Evolutionary conservation across 306 rosid genomes (phyloP).

Genomic region (Glycine latifolia): DNA sequence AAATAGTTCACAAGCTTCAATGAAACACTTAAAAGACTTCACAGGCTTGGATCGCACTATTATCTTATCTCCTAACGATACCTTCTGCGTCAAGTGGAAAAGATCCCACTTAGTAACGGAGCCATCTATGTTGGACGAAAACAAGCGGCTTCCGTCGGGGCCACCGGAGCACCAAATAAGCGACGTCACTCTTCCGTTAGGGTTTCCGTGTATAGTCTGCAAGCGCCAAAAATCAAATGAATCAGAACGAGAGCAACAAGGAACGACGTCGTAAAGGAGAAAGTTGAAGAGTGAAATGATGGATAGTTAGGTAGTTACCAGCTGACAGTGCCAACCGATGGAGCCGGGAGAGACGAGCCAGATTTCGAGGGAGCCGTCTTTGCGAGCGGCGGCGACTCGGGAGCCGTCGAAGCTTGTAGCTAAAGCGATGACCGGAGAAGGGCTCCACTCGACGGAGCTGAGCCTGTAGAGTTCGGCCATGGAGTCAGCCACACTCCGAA

Average conservation of each 20-base stretch:
- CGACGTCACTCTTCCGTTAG: constrained; percentile 70
- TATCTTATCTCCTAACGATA: not conserved
- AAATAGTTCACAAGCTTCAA: not conserved
- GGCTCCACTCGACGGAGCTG: constrained; percentile 77
- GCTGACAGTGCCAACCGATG: constrained; percentile 96
- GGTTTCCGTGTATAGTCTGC: constrained; percentile 86
- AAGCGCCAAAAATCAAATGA: constrained; percentile 14
- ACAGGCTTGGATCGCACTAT: not conserved
- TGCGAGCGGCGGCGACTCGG: constrained; percentile 91
- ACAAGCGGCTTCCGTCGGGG: constrained; percentile 67
- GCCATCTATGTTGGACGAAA: constrained; percentile 85
- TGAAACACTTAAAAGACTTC: not conserved
- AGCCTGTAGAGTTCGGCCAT: constrained; percentile 63
- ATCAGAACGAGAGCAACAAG: not conserved
- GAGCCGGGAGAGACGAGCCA: constrained; percentile 99
- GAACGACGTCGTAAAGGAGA: not conserved
- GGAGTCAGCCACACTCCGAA: not conserved
- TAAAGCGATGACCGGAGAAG: constrained; percentile 79
- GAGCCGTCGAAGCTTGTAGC: constrained; percentile 85
- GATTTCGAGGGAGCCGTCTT: constrained; percentile 88
- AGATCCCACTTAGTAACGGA: constrained; percentile 88
- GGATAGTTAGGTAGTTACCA: constrained; percentile 51
- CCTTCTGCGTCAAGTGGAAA: constrained; percentile 80
- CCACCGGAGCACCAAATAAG: constrained; percentile 83
- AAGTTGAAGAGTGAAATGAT: not conserved